Percentiles rank a stretch among this genome's conserved stretches.
Evolutionary conservation across 805 yeast species (phyloP).

Genomic region (Wickerhamiella lipophila): DNA sequence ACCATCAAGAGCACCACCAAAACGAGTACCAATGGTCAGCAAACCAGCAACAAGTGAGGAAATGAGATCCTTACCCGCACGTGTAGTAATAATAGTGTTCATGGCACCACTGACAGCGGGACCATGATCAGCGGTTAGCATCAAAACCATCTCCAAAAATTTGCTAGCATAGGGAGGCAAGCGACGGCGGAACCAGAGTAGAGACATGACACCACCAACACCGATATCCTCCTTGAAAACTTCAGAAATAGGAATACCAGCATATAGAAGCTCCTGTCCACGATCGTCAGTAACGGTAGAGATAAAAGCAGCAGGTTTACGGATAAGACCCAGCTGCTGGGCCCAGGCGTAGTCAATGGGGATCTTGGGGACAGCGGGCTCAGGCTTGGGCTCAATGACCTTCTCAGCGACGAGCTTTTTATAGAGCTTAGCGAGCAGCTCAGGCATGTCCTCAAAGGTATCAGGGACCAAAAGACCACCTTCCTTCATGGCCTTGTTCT

Average conservation of each 20-base stretch:
- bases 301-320: slow-evolving; percentile 38
- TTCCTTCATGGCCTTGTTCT: slow-evolving; percentile 65
- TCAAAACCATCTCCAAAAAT: slow-evolving; percentile 38
- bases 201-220: slow-evolving; percentile 37
- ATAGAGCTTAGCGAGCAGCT: slow-evolving; percentile 44
- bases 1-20: slow-evolving; percentile 38
- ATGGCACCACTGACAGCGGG: slow-evolving; percentile 38
- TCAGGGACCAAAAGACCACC: slow-evolving; percentile 92
- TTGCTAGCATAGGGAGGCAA: slow-evolving; percentile 34
- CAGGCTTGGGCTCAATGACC: slow-evolving; percentile 30
- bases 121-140: slow-evolving; percentile 39
- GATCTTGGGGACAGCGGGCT: slow-evolving; percentile 37
- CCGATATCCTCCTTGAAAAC: slow-evolving; percentile 38
- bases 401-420: slow-evolving; percentile 47
- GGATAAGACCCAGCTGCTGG: slow-evolving; percentile 35
- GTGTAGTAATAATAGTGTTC: slow-evolving; percentile 37
- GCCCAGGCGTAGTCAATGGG: slow-evolving; percentile 39
- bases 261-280: slow-evolving; percentile 36
- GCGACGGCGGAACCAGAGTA: slow-evolving; percentile 36
- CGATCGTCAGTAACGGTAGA: slow-evolving; percentile 38
- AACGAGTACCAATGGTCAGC: slow-evolving; percentile 35
- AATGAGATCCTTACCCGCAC: slow-evolving; percentile 37
- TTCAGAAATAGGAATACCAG: slow-evolving; percentile 37
- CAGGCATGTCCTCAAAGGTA: slow-evolving; percentile 42
- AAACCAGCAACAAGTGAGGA: slow-evolving; percentile 36